Base-by-base conservation (phyloP, 495 filamentous ascomycete species). In the Podospora bellae-mahoneyi region DNA sequence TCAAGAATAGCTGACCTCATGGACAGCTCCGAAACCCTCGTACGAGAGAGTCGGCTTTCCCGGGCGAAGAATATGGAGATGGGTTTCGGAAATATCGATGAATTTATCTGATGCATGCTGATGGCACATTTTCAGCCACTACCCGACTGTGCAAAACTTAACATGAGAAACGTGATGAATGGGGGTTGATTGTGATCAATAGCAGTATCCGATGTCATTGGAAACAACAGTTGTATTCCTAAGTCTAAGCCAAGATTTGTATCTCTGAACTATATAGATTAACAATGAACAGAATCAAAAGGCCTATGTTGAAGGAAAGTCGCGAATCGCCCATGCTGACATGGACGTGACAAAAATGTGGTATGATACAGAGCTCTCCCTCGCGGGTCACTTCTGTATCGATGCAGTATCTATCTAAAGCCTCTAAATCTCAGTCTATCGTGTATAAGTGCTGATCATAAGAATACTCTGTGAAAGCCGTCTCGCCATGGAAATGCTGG, bases 371-470 rank as follows among this genome's bases (percentile, higher is more conserved):
- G 10, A 58, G n/a, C 20, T 58, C 7, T 26, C 23, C 55, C 55
- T 19, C 13, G n/a, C n/a, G n/a, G 18, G n/a, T 18, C 6, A 20
- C 55, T 58, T 58, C 23, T 58, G 18, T 58, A 20, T 19, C 55
- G 23, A 58, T 58, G 55, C 23, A 58, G n/a, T 19, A 18, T 58
- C 55, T 19, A 18, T 26, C 55, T 58, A 58, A 58, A 58, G 55
- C n/a, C 55, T 19, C 55, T 58, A 19, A 20, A 58, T 58, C 23
- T n/a, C 55, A 0, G 55, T 20, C 55, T 58, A 26, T 26, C 55
- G 55, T 58, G 23, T 58, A 58, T n/a, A 57, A 18, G 20, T 57
- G 15, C 54, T 10, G 6, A 57, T 19, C n/a, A 20, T 20, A 4
- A 23, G 23, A 23, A 58, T 58, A 1, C n/a, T 58, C 55, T 19